These are phyloP conservation scores for Solanum hybrid DNA, from an alignment of 305 asterid species.

Conservation along the genomic window DNA sequence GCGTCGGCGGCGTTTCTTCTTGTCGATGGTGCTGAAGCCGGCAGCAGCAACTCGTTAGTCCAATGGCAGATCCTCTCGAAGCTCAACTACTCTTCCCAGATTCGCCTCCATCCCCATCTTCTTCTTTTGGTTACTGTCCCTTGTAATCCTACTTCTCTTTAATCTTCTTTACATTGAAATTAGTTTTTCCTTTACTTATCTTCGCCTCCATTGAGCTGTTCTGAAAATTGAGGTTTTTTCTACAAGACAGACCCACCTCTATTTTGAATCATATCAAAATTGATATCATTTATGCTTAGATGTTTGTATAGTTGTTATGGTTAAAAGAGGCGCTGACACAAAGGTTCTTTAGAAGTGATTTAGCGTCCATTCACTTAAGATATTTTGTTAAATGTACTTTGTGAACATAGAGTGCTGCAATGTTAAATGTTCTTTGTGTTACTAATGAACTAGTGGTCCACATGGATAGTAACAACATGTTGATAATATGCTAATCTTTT, in stretches of 20 bases:
- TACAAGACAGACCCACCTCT: not conserved
- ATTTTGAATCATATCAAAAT: not conserved
- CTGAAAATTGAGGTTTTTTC: not conserved
- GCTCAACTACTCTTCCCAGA: slow-evolving; percentile 55
- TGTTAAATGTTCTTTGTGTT: not conserved
- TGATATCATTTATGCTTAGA: not conserved
- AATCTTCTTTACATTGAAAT: not conserved
- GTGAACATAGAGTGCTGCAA: not conserved
- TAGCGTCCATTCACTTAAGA: not conserved
- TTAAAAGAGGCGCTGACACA: not conserved
- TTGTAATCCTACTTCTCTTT: slow-evolving; percentile 32
- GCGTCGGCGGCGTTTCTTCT: slow-evolving; percentile 16
- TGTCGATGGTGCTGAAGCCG: slow-evolving; percentile 21
- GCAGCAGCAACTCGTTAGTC: slow-evolving; percentile 16
- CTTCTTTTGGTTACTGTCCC: slow-evolving; percentile 80
- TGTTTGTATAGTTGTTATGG: not conserved
- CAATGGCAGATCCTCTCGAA: slow-evolving; percentile 67
- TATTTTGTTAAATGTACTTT: not conserved
- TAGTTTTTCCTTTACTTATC: not conserved
- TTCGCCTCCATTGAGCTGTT: not conserved
- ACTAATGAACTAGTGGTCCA: not conserved
- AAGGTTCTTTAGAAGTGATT: not conserved
- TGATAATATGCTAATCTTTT: not conserved
- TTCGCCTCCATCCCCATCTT: slow-evolving; percentile 56
- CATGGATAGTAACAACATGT: not conserved